Evolutionary conservation across 2,329 filamentous ascomycete species (phyloP).

Genomic region (Eutypa lata): DNA sequence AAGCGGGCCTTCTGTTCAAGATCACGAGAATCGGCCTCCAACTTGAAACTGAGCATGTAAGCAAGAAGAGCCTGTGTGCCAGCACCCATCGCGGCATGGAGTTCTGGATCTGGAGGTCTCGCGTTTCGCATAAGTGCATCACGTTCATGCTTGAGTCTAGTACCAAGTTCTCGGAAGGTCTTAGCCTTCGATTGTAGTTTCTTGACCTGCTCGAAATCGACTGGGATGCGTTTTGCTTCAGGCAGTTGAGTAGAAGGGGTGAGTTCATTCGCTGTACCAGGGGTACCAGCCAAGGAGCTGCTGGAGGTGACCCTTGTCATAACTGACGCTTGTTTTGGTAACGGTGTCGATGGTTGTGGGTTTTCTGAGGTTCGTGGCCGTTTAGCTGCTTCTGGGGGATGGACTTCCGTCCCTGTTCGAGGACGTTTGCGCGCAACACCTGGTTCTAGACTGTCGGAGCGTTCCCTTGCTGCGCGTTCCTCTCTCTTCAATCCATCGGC

Average conservation of each 20-base stretch:
- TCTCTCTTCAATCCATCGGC: slow-evolving; percentile 36
- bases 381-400: slow-evolving; percentile 34
- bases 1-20: slow-evolving; percentile 43
- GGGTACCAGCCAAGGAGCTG: slow-evolving; percentile 51
- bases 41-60: slow-evolving; percentile 53
- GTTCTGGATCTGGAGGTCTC: slow-evolving; percentile 18
- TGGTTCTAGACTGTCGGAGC: slow-evolving; percentile 40
- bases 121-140: slow-evolving; percentile 40
- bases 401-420: slow-evolving; percentile 30
- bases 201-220: slow-evolving; percentile 25
- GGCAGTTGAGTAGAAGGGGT: slow-evolving; percentile 35
- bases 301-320: slow-evolving; percentile 54
- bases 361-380: slow-evolving; percentile 42
- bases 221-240: slow-evolving; percentile 33
- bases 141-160: slow-evolving; percentile 52
- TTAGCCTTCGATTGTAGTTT: slow-evolving; percentile 34
- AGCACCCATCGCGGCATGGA: slow-evolving; percentile 24
- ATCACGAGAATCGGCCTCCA: slow-evolving; percentile 41
- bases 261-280: slow-evolving; percentile 40
- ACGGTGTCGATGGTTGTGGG: slow-evolving; percentile 47
- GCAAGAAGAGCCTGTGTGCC: slow-evolving; percentile 27
- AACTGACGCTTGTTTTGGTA: slow-evolving; percentile 42
- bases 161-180: slow-evolving; percentile 40
- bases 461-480: slow-evolving; percentile 26
- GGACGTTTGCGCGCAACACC: slow-evolving; percentile 49